Percentiles rank a stretch among this genome's conserved stretches.
Evolutionary conservation across 1,284 basidiomycete species (phyloP).

Genomic region (Ceratobasidium sp.): DNA sequence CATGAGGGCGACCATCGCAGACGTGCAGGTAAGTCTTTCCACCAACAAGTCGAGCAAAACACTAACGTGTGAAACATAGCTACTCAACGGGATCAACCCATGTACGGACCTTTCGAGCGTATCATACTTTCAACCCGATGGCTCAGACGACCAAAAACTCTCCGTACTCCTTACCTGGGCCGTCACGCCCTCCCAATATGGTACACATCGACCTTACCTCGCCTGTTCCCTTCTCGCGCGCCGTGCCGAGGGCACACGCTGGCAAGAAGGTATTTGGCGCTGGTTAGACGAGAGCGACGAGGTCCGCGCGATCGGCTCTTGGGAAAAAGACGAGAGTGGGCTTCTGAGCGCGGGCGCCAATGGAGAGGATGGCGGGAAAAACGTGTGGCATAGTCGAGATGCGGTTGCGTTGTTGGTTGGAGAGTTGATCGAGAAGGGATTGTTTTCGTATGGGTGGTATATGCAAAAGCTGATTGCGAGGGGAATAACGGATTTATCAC

Average conservation of each 20-base stretch:
- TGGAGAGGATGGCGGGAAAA: slow-evolving; percentile 80
- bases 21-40: slow-evolving; percentile 72
- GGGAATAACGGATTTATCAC: slow-evolving; percentile 66
- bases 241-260: slow-evolving; percentile 74
- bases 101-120: slow-evolving; percentile 76
- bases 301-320: slow-evolving; percentile 29
- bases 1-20: slow-evolving; percentile 75
- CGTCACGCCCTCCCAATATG: slow-evolving; percentile 86
- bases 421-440: slow-evolving; percentile 78
- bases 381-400: slow-evolving; percentile 79
- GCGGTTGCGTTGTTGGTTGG: slow-evolving; percentile 81
- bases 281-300: slow-evolving; percentile 38
- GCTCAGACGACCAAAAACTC: slow-evolving; percentile 69
- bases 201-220: slow-evolving; percentile 86
- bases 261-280: slow-evolving; percentile 66
- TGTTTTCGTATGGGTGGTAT: slow-evolving; percentile 89
- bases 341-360: slow-evolving; percentile 63
- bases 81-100: slow-evolving; percentile 84
- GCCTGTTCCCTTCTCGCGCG: slow-evolving; percentile 80
- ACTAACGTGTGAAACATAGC: slow-evolving; percentile 60
- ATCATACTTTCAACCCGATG: slow-evolving; percentile 68
- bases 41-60: too few relatives aligned
- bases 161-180: slow-evolving; percentile 89
- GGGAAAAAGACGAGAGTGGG: slow-evolving; percentile 62
- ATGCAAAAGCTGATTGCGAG: slow-evolving; percentile 88